Evolutionary conservation across 1,139 yeast species (phyloP), one percentile per base, ranked within the genome.

Genomic region (Magnusiomyces clavatus): DNA sequence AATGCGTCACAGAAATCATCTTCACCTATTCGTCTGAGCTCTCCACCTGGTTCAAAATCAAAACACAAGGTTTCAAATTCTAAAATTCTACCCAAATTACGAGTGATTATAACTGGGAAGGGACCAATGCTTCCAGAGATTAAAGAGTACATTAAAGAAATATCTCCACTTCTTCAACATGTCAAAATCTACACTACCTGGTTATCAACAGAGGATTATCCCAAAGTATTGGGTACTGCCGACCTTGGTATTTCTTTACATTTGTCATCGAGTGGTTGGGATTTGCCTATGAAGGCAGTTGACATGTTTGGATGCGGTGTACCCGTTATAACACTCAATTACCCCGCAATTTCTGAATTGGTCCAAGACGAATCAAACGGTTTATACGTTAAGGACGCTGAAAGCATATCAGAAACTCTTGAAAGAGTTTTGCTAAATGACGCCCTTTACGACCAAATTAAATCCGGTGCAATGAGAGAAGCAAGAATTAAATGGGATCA

Each of bases 291-390:
- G 99, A 94, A 94, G 67, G 86, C 92, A 43, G 84, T 92, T 8
- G 99, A 92, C 64, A 83, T 92, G 77, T 90, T 90, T 73, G 98
- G 98, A 0, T 87, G 95, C 58, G 98, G 98, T 0, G 73, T 92
- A 6, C 99, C 98, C 1, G 97, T 89, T 0, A 73, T 90, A 2
- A 81, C 96, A 0, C 71, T 90, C 52, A 72, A 75, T 42, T 92
- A 86, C 65, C 82, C 85, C 0, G 94, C 96, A 11, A 54, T 66
- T 8, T 58, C 58, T 2, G 72, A 69, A 46, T 58, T 70, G 16
- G 65, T 70, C 3, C 66, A 69, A 48, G 73, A 73, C 49, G 70
- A 69, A 38, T 65, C 61, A 37, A 77, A 79, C 61, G 81, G 83
- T 1, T 56, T 74, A 43, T 65, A 71, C 38, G 76, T 78, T 47